Evolutionary conservation across 2,329 filamentous ascomycete genomes (phyloP).

Genomic region (Fusarium sp.): DNA sequence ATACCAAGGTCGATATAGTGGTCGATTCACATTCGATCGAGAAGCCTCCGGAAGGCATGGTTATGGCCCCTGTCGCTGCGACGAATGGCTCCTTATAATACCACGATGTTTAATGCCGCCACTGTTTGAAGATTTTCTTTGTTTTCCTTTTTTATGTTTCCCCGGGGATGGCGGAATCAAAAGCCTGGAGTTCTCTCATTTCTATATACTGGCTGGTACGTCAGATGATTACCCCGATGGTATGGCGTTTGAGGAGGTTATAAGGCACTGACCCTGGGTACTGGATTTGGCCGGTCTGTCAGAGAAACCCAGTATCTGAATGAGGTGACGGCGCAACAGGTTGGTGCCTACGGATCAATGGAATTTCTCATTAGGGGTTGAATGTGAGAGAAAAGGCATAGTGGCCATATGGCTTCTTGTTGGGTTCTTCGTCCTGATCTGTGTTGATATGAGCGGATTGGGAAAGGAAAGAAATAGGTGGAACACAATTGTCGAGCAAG

Average conservation of each 20-base stretch:
- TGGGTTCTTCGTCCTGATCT: not conserved
- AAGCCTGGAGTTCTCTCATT: constrained; percentile 49
- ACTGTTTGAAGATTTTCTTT: constrained; percentile 33
- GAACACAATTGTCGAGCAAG: constrained; percentile 16
- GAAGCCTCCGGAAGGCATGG: constrained; percentile 44
- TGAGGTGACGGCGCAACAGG: constrained; percentile 24
- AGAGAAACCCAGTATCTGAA: constrained; percentile 13
- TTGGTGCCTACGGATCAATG: constrained; percentile 20
- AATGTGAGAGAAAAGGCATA: constrained; percentile 18
- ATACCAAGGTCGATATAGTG: constrained; percentile 52
- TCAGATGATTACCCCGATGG: constrained; percentile 37
- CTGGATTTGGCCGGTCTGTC: constrained; percentile 19
- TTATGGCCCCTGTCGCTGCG: constrained; percentile 38
- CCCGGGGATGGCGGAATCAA: constrained; percentile 42
- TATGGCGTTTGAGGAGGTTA: constrained; percentile 44
- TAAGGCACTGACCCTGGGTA: constrained; percentile 23
- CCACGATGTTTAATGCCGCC: constrained; percentile 41
- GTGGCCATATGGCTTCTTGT: not conserved
- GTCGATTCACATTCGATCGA: constrained; percentile 47
- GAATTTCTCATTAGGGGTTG: constrained; percentile 13
- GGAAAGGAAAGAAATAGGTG: constrained; percentile 3
- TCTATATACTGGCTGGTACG: constrained; percentile 43
- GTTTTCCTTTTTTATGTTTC: constrained; percentile 24
- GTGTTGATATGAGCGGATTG: constrained; percentile 4
- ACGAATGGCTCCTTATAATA: constrained; percentile 46